Percentiles rank a stretch among this genome's conserved stretches.
Evolutionary conservation across 2,329 filamentous ascomycete genomes (phyloP).

Genomic region (Tolypocladium ophioglossoides): DNA sequence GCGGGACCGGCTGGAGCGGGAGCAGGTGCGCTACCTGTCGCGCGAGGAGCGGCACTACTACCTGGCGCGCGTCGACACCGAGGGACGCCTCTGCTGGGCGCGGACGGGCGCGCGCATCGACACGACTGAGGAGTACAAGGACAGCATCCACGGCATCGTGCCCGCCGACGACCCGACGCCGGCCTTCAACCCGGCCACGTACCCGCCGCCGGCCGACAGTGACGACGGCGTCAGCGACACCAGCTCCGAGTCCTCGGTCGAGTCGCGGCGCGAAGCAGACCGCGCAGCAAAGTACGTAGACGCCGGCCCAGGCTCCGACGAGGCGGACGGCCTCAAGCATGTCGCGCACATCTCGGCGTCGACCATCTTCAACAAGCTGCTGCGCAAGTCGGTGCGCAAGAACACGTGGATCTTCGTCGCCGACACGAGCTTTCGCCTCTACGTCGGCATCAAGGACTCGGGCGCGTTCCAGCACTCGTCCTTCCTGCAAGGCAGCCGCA

Average conservation of each 20-base stretch:
- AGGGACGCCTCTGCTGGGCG: constrained; percentile 75
- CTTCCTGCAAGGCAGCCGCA: constrained; percentile 73
- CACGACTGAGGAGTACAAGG: constrained; percentile 64
- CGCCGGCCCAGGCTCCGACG: constrained; percentile 50
- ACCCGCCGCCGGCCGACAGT: constrained; percentile 5
- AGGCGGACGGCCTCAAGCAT: constrained; percentile 43
- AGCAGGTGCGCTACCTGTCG: constrained; percentile 75
- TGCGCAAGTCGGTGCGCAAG: constrained; percentile 69
- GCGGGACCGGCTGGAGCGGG: constrained; percentile 61
- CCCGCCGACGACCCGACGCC: constrained; percentile 50
- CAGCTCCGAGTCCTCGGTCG: constrained; percentile 25
- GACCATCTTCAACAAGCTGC: constrained; percentile 66
- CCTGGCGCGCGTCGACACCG: constrained; percentile 61
- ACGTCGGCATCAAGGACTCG: constrained; percentile 81
- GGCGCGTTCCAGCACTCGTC: constrained; percentile 88
- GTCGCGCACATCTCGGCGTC: constrained; percentile 57
- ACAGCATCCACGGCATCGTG: constrained; percentile 69
- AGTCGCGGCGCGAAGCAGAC: constrained; percentile 44
- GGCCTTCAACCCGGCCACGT: constrained; percentile 26
- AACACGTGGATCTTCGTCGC: constrained; percentile 93
- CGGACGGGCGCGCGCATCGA: constrained; percentile 72
- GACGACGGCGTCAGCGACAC: constrained; percentile 13
- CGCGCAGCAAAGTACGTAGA: constrained; percentile 55
- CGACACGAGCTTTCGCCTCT: constrained; percentile 75
- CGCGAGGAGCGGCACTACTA: constrained; percentile 75